These are phyloP conservation scores for Polygonum aviculare DNA, from an alignment of 148 eudicot genomes.

Conservation along the genomic window DNA sequence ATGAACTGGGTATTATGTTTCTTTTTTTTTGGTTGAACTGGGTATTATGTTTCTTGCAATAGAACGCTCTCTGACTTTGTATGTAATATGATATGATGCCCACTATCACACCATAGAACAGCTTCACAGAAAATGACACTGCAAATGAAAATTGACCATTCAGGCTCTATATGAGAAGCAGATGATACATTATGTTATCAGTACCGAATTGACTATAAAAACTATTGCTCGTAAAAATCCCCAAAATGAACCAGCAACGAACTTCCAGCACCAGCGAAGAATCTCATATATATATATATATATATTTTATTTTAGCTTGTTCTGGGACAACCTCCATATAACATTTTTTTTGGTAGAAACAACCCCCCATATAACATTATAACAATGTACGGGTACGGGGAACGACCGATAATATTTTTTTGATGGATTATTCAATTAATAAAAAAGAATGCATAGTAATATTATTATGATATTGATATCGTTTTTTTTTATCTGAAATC, in stretches of 20 bases:
- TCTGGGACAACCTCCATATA: too few species aligned
- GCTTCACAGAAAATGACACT: slow-evolving; percentile 98
- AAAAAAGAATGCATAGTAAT: too few species aligned
- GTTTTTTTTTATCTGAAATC: too few species aligned
- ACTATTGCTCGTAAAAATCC: neutral
- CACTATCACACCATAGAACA: slow-evolving; percentile 94
- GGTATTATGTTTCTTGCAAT: neutral
- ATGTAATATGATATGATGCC: slow-evolving; percentile 91
- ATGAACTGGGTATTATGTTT: too few species aligned
- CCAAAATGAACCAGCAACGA: neutral
- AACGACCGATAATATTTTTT: too few species aligned
- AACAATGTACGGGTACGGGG: too few species aligned
- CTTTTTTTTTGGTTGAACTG: too few species aligned
- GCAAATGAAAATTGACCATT: slow-evolving; percentile 10
- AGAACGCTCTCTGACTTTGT: slow-evolving; percentile 93
- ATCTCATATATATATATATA: neutral
- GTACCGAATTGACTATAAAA: neutral
- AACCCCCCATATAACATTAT: too few species aligned
- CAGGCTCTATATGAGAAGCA: neutral
- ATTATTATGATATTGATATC: too few species aligned
- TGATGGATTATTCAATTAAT: too few species aligned
- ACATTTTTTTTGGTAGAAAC: too few species aligned
- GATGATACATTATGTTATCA: neutral
- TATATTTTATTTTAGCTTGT: too few species aligned
- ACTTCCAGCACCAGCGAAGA: neutral